These are phyloP conservation scores for Komagataella ulmi DNA, from an alignment of 805 yeast genomes.

Conservation along the genomic window DNA sequence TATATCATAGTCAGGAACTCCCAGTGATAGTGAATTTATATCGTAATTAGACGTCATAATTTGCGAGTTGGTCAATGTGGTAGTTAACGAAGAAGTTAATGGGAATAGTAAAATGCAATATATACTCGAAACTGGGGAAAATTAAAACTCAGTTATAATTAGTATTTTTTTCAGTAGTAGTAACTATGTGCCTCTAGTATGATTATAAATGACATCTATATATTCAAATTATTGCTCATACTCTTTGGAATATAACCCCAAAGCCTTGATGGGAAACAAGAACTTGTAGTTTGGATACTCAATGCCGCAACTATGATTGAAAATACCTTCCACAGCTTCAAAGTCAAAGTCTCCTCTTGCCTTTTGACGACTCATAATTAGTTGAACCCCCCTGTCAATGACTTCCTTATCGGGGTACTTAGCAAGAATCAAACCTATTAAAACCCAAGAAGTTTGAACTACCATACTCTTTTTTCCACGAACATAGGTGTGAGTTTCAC, in stretches of 20 bases:
- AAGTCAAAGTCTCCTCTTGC: slow-evolving; percentile 74
- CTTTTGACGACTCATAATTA: slow-evolving; percentile 55
- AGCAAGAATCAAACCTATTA: slow-evolving; percentile 71
- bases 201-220: slow-evolving; percentile 1
- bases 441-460: slow-evolving; percentile 90
- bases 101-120: no score
- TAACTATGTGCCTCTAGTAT: neutral
- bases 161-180: no score
- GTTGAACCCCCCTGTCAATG: slow-evolving; percentile 46
- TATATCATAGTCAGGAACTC: slow-evolving; percentile 6
- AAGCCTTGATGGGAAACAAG: slow-evolving; percentile 82
- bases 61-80: no score
- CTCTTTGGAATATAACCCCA: slow-evolving; percentile 47
- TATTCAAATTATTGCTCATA: slow-evolving; percentile 10
- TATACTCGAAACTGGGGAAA: neutral
- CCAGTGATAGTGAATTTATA: neutral
- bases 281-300: slow-evolving; percentile 92
- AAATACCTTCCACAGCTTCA: slow-evolving; percentile 89
- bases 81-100: no score
- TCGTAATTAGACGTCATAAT: neutral
- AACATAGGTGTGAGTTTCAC: slow-evolving; percentile 70
- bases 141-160: neutral
- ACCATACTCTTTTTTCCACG: slow-evolving; percentile 44
- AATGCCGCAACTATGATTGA: slow-evolving; percentile 83
- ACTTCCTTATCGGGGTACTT: slow-evolving; percentile 60